phyloP scores from a whole-genome alignment of 306 rosid genomes.

The Carpinus fangiana region DNA sequence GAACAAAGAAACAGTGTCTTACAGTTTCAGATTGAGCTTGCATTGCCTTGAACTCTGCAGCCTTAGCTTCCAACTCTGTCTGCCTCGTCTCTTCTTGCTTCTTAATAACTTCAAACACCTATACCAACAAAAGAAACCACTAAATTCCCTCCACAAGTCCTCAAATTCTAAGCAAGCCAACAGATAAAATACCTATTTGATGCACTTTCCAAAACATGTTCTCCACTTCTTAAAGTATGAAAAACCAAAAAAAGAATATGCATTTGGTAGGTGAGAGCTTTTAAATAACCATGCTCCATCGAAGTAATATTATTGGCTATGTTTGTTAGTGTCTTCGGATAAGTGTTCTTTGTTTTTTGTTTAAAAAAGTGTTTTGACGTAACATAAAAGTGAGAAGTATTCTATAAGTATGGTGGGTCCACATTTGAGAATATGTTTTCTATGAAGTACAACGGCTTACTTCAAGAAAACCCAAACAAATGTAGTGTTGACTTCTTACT shows the following conservation, averaged over 20 bases:
- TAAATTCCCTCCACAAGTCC: background rate
- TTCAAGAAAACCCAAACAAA: no score
- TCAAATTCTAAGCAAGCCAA: background rate
- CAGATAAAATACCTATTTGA: background rate
- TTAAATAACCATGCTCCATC: background rate
- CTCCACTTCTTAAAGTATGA: background rate
- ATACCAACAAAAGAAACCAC: background rate
- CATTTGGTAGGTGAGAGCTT: background rate
- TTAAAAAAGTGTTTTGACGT: no score
- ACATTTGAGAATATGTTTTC: no score
- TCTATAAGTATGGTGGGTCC: no score
- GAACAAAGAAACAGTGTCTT: conserved; percentile 26
- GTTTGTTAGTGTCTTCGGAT: no score
- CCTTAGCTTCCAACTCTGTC: conserved; percentile 63
- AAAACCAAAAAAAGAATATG: background rate
- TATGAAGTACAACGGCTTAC: no score
- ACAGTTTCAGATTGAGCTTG: conserved; percentile 85
- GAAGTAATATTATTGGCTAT: background rate
- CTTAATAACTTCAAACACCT: conserved; percentile 68
- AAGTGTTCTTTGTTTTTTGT: no score
- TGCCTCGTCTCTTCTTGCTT: conserved; percentile 84
- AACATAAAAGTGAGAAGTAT: no score
- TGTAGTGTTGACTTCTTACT: no score
- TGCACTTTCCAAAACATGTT: background rate
- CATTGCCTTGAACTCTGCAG: conserved; percentile 66